phyloP scores from a whole-genome alignment of 2,329 filamentous ascomycete genomes.

The Raffaelea albimanens region DNA sequence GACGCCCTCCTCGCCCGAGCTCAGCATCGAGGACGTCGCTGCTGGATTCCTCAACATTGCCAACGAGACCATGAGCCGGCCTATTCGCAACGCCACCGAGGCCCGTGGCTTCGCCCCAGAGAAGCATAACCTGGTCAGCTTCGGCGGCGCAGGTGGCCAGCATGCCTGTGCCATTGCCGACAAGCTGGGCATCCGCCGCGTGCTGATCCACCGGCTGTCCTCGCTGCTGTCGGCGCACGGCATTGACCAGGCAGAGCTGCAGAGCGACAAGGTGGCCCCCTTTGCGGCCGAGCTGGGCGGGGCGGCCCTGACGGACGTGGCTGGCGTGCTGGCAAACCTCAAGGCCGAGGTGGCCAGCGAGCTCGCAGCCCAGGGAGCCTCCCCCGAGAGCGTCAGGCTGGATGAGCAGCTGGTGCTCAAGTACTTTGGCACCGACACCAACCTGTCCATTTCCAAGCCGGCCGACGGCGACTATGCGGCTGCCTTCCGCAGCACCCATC shows the following conservation, averaged over 20 bases:
- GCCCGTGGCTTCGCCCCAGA: slow-evolving; percentile 89
- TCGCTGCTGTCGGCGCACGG: slow-evolving; percentile 85
- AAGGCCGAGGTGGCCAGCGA: slow-evolving; percentile 52
- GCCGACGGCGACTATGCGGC: slow-evolving; percentile 48
- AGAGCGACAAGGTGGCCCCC: slow-evolving; percentile 79
- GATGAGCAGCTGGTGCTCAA: neutral
- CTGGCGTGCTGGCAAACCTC: slow-evolving; percentile 49
- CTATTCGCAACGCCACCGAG: slow-evolving; percentile 82
- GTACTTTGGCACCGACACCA: slow-evolving; percentile 81
- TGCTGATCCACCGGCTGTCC: slow-evolving; percentile 76
- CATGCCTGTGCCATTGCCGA: slow-evolving; percentile 82
- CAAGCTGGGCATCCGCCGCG: slow-evolving; percentile 72
- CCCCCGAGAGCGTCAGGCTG: neutral
- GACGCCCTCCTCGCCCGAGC: too few species aligned
- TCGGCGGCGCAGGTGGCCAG: slow-evolving; percentile 85
- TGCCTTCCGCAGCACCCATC: slow-evolving; percentile 27
- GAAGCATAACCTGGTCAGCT: slow-evolving; percentile 80
- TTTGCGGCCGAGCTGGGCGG: slow-evolving; percentile 51
- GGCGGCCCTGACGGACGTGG: slow-evolving; percentile 21
- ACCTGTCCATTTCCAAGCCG: slow-evolving; percentile 78
- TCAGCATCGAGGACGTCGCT: slow-evolving; percentile 64
- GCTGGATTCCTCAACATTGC: slow-evolving; percentile 28
- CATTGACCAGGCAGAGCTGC: slow-evolving; percentile 85
- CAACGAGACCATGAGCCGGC: slow-evolving; percentile 82
- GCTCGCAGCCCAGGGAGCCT: neutral